Evolutionary conservation across 805 yeast genomes (phyloP).

Genomic region (Myxozyma monticola): DNA sequence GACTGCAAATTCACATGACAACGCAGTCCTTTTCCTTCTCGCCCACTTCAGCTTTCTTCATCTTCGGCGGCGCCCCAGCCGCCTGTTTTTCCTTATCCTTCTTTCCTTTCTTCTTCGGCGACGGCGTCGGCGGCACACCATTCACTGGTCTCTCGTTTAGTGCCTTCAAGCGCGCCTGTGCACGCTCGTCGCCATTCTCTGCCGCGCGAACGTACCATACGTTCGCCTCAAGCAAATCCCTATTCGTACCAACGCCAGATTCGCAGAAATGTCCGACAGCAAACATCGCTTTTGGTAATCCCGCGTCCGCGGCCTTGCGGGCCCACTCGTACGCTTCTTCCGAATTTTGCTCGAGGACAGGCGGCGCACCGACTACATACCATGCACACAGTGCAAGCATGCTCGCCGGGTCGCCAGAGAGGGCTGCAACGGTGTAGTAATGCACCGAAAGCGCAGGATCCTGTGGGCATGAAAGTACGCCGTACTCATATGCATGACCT

Average conservation of each 20-base stretch:
- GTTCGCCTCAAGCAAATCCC: slow-evolving; percentile 57
- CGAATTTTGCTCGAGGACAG: slow-evolving; percentile 74
- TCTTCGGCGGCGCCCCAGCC: too few species aligned
- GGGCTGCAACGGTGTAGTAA: slow-evolving; percentile 87
- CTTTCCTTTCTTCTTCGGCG: not conserved
- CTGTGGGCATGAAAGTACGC: slow-evolving; percentile 63
- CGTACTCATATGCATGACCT: slow-evolving; percentile 83
- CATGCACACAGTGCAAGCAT: slow-evolving; percentile 96
- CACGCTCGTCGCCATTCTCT: slow-evolving; percentile 55
- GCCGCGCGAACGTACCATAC: slow-evolving; percentile 79
- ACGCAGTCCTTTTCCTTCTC: slow-evolving; percentile 12
- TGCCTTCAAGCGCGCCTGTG: slow-evolving; percentile 39
- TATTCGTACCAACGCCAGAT: slow-evolving; percentile 80
- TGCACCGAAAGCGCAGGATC: slow-evolving; percentile 85
- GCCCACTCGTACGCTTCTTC: slow-evolving; percentile 96
- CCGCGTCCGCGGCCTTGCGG: slow-evolving; percentile 72
- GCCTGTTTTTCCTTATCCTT: not conserved
- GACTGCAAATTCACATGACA: slow-evolving; percentile 17
- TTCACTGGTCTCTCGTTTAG: slow-evolving; percentile 10
- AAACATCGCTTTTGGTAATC: slow-evolving; percentile 78
- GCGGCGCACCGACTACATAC: slow-evolving; percentile 90
- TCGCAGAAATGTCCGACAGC: slow-evolving; percentile 82
- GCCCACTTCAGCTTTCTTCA: not conserved
- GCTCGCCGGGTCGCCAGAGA: slow-evolving; percentile 81
- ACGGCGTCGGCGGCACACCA: not conserved